Evolutionary conservation across 2,329 filamentous ascomycete species (phyloP).

Genomic region (Clathrospora elynae): DNA sequence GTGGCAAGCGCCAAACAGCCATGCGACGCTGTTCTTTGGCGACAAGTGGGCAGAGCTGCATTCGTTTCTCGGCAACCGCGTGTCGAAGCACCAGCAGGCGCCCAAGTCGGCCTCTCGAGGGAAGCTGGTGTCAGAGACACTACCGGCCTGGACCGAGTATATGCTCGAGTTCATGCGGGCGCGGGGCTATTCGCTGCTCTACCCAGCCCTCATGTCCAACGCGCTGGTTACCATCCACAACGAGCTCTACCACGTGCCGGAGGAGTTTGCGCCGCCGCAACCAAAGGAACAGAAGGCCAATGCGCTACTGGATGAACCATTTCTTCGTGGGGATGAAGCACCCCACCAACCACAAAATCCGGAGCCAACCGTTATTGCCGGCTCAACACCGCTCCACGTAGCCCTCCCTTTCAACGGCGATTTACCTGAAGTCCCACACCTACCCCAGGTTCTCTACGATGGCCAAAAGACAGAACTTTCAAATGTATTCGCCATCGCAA

Average conservation of each 20-base stretch:
- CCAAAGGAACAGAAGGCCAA: constrained; percentile 6
- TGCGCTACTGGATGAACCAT: constrained; percentile 35
- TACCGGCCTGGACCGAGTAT: constrained; percentile 79
- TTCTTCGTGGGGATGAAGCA: constrained; percentile 49
- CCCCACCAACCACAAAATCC: constrained; percentile 15
- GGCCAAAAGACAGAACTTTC: constrained; percentile 56
- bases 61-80: constrained; percentile 70
- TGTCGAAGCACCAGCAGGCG: constrained; percentile 48
- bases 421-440: constrained; percentile 54
- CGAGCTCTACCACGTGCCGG: constrained; percentile 73
- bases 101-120: constrained; percentile 29
- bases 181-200: constrained; percentile 78
- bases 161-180: constrained; percentile 75
- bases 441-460: constrained; percentile 68
- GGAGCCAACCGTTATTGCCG: constrained; percentile 57
- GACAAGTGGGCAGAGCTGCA: constrained; percentile 88
- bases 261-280: constrained; percentile 59
- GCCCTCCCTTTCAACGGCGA: constrained; percentile 56
- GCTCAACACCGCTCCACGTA: constrained; percentile 52
- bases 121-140: constrained; percentile 64
- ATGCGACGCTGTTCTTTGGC: constrained; percentile 81
- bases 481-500: constrained; percentile 54
- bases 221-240: constrained; percentile 75
- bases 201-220: constrained; percentile 64
- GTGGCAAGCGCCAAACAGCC: constrained; percentile 83